Evolutionary conservation across 1,284 basidiomycete species (phyloP).

Genomic region (Sporisorium exsertum): DNA sequence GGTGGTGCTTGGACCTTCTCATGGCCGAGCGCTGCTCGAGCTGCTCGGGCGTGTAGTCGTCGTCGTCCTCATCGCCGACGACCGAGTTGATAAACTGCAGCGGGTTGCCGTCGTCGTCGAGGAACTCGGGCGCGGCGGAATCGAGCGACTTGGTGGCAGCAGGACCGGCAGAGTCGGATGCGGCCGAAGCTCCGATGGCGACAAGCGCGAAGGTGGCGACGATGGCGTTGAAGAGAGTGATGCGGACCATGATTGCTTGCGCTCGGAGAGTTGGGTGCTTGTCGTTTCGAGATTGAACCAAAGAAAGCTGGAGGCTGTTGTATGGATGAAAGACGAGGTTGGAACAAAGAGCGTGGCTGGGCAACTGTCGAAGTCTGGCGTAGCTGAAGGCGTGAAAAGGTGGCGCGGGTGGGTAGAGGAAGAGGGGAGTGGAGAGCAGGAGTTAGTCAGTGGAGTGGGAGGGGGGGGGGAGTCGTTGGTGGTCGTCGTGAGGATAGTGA

Average conservation of each 20-base stretch:
- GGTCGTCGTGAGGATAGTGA: constrained; percentile 2
- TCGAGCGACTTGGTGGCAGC: constrained; percentile 1
- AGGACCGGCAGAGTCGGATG: not conserved
- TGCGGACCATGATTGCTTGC: constrained; percentile 20
- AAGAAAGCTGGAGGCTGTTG: no score
- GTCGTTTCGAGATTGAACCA: no score
- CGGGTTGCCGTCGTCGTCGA: constrained; percentile 54
- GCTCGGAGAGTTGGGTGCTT: not conserved
- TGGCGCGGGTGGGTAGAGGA: not conserved
- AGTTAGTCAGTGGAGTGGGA: not conserved
- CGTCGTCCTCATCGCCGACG: constrained; percentile 53
- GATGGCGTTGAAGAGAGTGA: constrained; percentile 29
- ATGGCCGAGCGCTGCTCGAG: constrained; percentile 36
- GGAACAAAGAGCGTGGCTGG: constrained; percentile 10
- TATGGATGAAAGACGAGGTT: constrained; percentile 1
- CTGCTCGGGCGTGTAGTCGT: constrained; percentile 46
- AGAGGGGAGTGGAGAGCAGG: not conserved
- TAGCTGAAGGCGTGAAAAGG: not conserved
- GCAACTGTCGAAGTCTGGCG: not conserved
- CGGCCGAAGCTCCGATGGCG: constrained; percentile 19
- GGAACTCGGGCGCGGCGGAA: constrained; percentile 7
- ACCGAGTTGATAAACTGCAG: constrained; percentile 57
- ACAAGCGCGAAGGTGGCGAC: constrained; percentile 23
- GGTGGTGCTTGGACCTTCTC: constrained; percentile 45
- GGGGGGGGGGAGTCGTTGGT: constrained; percentile 5